Evolutionary conservation across 345 rosid genomes (phyloP).

Genomic region (Rhodomyrtus tomentosa): DNA sequence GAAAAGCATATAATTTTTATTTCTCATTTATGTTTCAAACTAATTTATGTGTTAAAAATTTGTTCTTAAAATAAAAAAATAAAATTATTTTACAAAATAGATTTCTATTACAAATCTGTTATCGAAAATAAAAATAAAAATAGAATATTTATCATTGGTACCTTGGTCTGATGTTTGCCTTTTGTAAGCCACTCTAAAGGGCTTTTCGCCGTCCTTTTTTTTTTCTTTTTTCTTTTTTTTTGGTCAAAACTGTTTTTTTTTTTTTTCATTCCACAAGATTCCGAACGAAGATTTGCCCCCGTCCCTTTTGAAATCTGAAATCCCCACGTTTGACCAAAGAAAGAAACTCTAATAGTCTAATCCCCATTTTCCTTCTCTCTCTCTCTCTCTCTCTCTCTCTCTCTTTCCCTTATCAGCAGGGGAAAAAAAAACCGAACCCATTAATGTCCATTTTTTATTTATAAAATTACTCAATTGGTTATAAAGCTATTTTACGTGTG

Average conservation of each 20-base stretch:
- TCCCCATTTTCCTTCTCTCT: not conserved
- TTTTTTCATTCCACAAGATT: not conserved
- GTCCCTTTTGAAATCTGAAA: not conserved
- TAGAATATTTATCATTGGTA: too few relatives aligned
- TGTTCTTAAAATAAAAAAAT: too few relatives aligned
- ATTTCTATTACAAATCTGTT: too few relatives aligned
- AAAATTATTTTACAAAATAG: too few relatives aligned
- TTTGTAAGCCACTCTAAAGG: not conserved
- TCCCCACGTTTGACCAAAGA: not conserved
- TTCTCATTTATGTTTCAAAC: too few relatives aligned
- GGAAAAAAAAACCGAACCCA: not conserved
- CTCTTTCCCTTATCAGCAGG: too few relatives aligned
- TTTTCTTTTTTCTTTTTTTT: too few relatives aligned
- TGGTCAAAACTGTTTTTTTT: too few relatives aligned
- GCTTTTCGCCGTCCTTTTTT: not conserved
- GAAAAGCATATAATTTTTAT: too few relatives aligned
- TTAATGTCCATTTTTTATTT: not conserved
- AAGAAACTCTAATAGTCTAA: not conserved
- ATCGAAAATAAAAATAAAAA: too few relatives aligned
- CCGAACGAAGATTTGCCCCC: not conserved
- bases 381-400: too few relatives aligned
- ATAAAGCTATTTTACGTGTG: accelerated
- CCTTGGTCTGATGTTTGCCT: not conserved
- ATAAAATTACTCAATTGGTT: not conserved
- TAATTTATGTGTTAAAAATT: too few relatives aligned